Percentiles rank a stretch among this genome's conserved stretches.
Conservation (phyloP, 225 moss, liverwort and hornwort genomes). For the Straminergon stramineum region DNA sequence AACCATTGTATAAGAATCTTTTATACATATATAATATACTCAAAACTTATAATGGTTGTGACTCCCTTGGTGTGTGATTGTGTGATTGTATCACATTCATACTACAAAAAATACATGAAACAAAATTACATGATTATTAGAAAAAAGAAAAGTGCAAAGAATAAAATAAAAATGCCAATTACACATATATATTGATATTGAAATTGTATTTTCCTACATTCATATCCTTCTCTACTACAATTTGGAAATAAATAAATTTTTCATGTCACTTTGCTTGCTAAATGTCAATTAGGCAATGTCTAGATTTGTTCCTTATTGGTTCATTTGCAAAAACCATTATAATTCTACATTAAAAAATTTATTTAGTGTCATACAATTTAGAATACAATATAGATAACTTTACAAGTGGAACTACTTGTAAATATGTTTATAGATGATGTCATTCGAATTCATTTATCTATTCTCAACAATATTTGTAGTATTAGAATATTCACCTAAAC, state of each 20-base stretch:
- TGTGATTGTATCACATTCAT: too few relatives aligned
- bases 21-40: too few relatives aligned
- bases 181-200: rapidly evolving
- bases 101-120: not conserved
- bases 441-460: not conserved
- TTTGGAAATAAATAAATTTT: not conserved
- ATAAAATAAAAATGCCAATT: not conserved
- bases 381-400: not conserved
- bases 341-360: not conserved
- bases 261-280: not conserved
- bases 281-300: too few relatives aligned
- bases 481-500: too few relatives aligned
- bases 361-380: not conserved
- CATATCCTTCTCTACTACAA: not conserved
- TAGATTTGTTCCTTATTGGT: not conserved
- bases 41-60: not conserved
- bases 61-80: not conserved
- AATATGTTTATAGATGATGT: not conserved
- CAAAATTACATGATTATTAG: too few relatives aligned
- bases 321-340: not conserved
- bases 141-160: not conserved
- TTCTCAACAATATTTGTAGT: not conserved
- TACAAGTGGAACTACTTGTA: rapidly evolving
- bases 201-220: not conserved
- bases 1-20: not conserved